Base-by-base conservation (phyloP, 2,329 filamentous ascomycete species). In the Parascedosporium putredinis region DNA sequence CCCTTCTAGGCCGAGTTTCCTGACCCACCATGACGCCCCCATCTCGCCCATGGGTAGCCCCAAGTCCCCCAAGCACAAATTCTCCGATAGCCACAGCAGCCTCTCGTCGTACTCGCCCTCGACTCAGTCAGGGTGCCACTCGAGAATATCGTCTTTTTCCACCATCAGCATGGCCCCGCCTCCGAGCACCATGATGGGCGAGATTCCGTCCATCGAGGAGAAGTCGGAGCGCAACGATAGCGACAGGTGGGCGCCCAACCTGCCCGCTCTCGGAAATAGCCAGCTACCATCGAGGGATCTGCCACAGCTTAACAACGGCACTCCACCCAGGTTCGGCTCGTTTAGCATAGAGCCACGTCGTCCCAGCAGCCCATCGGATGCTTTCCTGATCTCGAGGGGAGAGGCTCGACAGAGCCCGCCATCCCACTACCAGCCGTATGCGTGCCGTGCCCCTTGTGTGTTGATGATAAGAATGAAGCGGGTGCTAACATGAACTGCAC, bases 91-190 rank as follows among this genome's bases (percentile, higher is more conserved):
- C 55, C 67, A 69, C 49, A 74, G 74, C 64, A 79, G 72, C 50
- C 59, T 75, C 14, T 74, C 74, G 3, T 75, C 71, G 1, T 71
- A 71, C 56, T 67, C 67, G 16, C 72, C 72, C 2, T 70, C 73
- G 2, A 68, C 65, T 1, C 64, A 64, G 40, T 75, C 72, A 1
- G 61, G 64, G 12, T 64, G 67, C 1, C 74, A 78, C 56, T 79
- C 76, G 2, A 67, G 75, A 33, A 67, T 76, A 46, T 78, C 76
- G 2, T 79, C 75, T 1, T 64, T 72, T 40, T 78, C 76, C 1
- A 78, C 74, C 0, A 64, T 73, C 20, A 69, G 70, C 47, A 69
- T 69, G 8, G 59, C 64, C 6, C 64, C 67, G 50, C 58, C 62
- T 10, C 57, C 66, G 36, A 60, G 59, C 12, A 56, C 62, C 8